phyloP scores from a whole-genome alignment of 1,284 basidiomycete genomes.

The Neonothopanus nambi region DNA sequence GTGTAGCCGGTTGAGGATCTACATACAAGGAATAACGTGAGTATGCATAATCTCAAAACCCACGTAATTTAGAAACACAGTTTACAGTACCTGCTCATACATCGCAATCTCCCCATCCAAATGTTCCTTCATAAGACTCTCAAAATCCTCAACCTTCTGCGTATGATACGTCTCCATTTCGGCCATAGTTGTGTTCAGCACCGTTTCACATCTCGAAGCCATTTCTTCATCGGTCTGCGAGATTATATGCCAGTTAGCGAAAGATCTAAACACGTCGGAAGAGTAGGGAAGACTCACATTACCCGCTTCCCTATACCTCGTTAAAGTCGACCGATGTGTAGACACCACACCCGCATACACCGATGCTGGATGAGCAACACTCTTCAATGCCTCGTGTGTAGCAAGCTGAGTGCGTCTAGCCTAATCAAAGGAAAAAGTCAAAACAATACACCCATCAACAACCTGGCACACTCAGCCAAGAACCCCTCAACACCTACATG shows the following conservation, averaged over 20 bases:
- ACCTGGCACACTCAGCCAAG: not conserved
- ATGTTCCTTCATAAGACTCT: constrained; percentile 58
- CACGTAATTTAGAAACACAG: not conserved
- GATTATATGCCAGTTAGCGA: not conserved
- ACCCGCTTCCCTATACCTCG: constrained; percentile 59
- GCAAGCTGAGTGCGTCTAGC: constrained; percentile 68
- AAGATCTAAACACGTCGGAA: not conserved
- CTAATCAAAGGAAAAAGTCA: constrained; percentile 44
- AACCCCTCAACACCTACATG: constrained; percentile 49
- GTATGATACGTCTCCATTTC: constrained; percentile 82
- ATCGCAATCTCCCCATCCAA: constrained; percentile 76
- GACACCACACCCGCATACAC: constrained; percentile 74
- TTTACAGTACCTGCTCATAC: constrained; percentile 67
- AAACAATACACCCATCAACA: not conserved
- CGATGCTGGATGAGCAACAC: constrained; percentile 69
- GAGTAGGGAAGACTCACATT: constrained; percentile 34
- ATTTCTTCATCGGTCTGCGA: constrained; percentile 62
- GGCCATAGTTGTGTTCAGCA: constrained; percentile 84
- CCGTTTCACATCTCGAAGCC: constrained; percentile 80
- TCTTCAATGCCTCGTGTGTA: constrained; percentile 76
- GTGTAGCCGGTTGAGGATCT: constrained; percentile 59
- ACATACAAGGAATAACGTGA: too few relatives aligned
- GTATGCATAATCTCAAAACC: constrained; percentile 1
- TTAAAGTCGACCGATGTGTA: constrained; percentile 67
- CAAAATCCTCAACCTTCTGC: constrained; percentile 74